phyloP scores from a whole-genome alignment of 169 alveolate species.

The Perkinsus chesapeaki region DNA sequence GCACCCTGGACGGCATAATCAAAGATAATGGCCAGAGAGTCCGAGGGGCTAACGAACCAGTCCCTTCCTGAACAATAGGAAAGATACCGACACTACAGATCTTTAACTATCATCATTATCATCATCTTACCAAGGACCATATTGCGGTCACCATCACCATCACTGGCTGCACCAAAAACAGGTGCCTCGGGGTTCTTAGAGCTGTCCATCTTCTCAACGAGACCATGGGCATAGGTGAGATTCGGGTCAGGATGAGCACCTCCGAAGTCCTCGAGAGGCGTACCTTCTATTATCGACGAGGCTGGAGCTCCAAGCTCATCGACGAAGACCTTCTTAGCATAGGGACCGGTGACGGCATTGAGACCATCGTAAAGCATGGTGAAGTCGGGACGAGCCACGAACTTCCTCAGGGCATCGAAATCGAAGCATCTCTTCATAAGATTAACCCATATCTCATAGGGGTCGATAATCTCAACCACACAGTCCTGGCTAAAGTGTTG shows the following conservation, averaged over 20 bases:
- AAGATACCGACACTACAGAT: not conserved
- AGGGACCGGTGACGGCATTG: conserved; percentile 87
- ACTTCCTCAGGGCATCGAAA: conserved; percentile 58
- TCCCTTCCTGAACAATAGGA: conserved; percentile 52
- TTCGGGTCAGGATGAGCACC: conserved; percentile 89
- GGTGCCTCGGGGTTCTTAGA: conserved; percentile 53
- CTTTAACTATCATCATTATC: not conserved
- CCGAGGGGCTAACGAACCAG: conserved; percentile 90
- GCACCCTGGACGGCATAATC: conserved; percentile 54
- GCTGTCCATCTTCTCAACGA: conserved; percentile 63
- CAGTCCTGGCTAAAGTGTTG: not conserved
- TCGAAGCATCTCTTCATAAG: conserved; percentile 74
- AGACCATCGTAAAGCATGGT: conserved; percentile 75
- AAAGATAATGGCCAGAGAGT: conserved; percentile 83
- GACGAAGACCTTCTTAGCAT: conserved; percentile 68
- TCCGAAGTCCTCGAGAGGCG: conserved; percentile 70
- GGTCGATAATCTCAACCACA: conserved; percentile 66
- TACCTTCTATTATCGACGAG: conserved; percentile 40
- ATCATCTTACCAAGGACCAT: conserved; percentile 70
- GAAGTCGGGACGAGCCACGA: conserved; percentile 67
- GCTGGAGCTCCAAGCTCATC: conserved; percentile 63
- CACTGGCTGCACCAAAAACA: conserved; percentile 91
- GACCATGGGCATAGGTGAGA: conserved; percentile 81
- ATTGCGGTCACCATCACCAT: conserved; percentile 94
- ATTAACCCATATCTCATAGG: conserved; percentile 67